These are phyloP conservation scores for Xylaria sp. DNA, from an alignment of 2,329 filamentous ascomycete genomes.

Conservation along the genomic window DNA sequence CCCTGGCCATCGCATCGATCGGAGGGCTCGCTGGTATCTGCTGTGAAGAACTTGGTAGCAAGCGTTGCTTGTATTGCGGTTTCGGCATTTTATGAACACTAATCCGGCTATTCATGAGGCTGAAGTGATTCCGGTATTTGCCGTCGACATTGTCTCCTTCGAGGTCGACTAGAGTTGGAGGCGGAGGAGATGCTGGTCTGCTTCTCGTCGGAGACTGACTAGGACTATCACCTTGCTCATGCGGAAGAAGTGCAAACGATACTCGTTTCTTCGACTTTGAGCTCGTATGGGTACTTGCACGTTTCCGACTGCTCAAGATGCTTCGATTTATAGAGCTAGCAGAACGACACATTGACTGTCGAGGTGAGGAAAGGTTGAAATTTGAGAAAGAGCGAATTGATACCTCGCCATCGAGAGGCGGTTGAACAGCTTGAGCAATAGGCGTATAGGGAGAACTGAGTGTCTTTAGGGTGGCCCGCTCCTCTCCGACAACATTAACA, in stretches of 20 bases:
- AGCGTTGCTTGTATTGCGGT: constrained; percentile 26
- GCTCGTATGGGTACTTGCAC: constrained; percentile 17
- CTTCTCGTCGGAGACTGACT: constrained; percentile 10
- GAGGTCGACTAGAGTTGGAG: constrained; percentile 32
- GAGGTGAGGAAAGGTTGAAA: constrained; percentile 48
- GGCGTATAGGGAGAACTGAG: constrained; percentile 18
- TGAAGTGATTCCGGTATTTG: constrained; percentile 46
- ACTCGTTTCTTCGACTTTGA: constrained; percentile 28
- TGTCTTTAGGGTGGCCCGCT: not conserved
- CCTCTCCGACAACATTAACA: not conserved
- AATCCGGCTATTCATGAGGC: constrained; percentile 37
- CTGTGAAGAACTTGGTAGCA: constrained; percentile 42
- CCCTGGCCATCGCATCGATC: constrained; percentile 44
- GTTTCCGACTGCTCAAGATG: constrained; percentile 22
- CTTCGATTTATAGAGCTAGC: constrained; percentile 15
- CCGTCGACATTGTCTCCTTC: constrained; percentile 32
- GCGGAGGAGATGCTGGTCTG: constrained; percentile 41
- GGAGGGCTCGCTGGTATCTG: constrained; percentile 36
- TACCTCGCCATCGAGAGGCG: constrained; percentile 44
- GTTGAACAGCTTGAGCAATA: constrained; percentile 29
- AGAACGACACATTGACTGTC: constrained; percentile 25
- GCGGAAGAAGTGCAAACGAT: constrained; percentile 32
- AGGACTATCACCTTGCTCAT: constrained; percentile 26
- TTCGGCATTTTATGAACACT: constrained; percentile 7
- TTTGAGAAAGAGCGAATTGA: constrained; percentile 48